A percentile compares a stretch with the other conserved stretches of the same genome.
phyloP scores from a whole-genome alignment of 306 rosid genomes.

The Arachis stenosperma region DNA sequence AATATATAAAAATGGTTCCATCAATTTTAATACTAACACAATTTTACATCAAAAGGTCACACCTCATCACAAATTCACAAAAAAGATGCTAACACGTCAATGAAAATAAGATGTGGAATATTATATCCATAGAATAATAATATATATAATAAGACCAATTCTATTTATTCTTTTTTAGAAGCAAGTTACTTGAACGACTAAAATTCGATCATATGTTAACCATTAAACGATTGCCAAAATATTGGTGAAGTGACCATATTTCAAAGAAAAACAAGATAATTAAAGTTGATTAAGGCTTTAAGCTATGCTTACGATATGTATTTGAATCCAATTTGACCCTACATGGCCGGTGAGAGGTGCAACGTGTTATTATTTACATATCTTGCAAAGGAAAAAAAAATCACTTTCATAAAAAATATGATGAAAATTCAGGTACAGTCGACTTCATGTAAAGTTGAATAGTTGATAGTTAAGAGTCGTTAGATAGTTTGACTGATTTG shows the following conservation, averaged over 20 bases:
- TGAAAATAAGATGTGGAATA: slow-evolving; percentile 9
- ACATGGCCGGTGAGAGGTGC: slow-evolving; percentile 40
- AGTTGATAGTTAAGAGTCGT: too few relatives aligned
- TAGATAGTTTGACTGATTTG: too few relatives aligned
- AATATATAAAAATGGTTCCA: neutral
- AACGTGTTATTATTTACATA: slow-evolving; percentile 48
- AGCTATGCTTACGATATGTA: slow-evolving; percentile 25
- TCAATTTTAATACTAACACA: slow-evolving; percentile 21
- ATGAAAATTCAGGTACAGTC: too few relatives aligned
- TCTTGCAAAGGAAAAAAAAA: slow-evolving; percentile 32
- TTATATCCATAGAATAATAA: slow-evolving; percentile 2
- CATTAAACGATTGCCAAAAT: slow-evolving; percentile 23
- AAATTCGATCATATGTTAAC: slow-evolving; percentile 36
- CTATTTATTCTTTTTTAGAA: neutral
- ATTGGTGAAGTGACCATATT: slow-evolving; percentile 11
- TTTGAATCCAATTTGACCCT: slow-evolving; percentile 54
- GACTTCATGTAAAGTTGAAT: too few relatives aligned
- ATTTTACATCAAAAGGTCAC: neutral
- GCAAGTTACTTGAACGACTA: slow-evolving; percentile 17
- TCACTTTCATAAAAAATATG: slow-evolving; percentile 30
- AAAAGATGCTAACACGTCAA: slow-evolving; percentile 11
- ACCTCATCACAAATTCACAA: neutral
- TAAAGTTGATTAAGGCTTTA: slow-evolving; percentile 15
- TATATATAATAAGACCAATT: neutral
- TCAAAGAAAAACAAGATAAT: slow-evolving; percentile 1